phyloP scores from a whole-genome alignment of 306 rosid genomes.

The Gastrolobium villosum region DNA sequence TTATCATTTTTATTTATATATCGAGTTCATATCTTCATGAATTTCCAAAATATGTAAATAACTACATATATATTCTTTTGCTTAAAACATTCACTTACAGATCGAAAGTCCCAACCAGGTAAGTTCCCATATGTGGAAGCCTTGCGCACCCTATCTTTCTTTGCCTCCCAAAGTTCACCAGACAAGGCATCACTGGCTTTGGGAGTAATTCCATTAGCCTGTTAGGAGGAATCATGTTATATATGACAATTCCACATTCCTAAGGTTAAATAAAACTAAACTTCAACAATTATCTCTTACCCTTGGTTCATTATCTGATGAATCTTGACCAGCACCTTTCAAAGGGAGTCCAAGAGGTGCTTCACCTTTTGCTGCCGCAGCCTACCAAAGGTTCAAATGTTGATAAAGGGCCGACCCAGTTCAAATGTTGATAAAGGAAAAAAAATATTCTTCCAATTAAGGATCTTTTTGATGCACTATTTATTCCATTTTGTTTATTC shows the following conservation, averaged over 20 bases:
- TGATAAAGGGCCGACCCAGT: no score
- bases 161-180: conserved; percentile 97
- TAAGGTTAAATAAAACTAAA: conserved; percentile 30
- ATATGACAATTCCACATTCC: conserved; percentile 30
- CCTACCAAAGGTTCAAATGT: conserved; percentile 67
- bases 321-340: conserved; percentile 98
- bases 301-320: conserved; percentile 81
- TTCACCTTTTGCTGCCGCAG: conserved; percentile 99
- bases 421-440: conserved; percentile 38
- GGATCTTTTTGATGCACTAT: neutral
- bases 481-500: conserved; percentile 10
- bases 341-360: conserved; percentile 99
- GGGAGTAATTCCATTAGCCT: conserved; percentile 85
- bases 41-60: conserved; percentile 36
- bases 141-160: conserved; percentile 88
- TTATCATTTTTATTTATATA: conserved; percentile 9
- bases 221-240: conserved; percentile 44
- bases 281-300: conserved; percentile 53
- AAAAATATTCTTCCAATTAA: no score
- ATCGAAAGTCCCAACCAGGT: conserved; percentile 94
- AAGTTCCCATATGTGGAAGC: conserved; percentile 77
- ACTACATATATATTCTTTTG: conserved; percentile 10
- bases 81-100: conserved; percentile 68
- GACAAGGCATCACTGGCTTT: conserved; percentile 97
- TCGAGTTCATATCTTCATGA: conserved; percentile 30